A percentile compares a stretch with the other conserved stretches of the same genome.
Evolutionary conservation across 176 grass and related monocot genomes (phyloP).

Genomic region (Musa troglodytarum): DNA sequence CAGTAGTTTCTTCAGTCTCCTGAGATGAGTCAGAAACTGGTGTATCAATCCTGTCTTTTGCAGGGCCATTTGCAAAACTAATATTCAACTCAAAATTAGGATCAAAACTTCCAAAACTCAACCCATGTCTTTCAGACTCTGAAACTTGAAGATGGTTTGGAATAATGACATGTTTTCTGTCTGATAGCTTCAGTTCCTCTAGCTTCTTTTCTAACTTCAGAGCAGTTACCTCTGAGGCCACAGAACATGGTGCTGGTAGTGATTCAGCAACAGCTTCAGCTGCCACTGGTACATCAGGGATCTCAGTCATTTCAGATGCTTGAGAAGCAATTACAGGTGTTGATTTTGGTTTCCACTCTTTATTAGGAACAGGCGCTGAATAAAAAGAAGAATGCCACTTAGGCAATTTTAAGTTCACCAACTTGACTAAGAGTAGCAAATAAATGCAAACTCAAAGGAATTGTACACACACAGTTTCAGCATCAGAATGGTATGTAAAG

Average conservation of each 20-base stretch:
- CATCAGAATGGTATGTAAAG: too few relatives aligned
- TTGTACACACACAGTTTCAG: too few relatives aligned
- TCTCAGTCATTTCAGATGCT: slow-evolving; percentile 21
- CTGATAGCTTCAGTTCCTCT: slow-evolving; percentile 29
- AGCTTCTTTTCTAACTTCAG: slow-evolving; percentile 35
- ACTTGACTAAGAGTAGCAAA: neutral
- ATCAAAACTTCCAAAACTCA: slow-evolving; percentile 87
- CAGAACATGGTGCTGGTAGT: slow-evolving; percentile 22
- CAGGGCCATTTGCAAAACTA: slow-evolving; percentile 30
- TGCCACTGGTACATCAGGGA: slow-evolving; percentile 18
- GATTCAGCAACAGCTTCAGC: slow-evolving; percentile 34
- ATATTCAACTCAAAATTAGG: slow-evolving; percentile 35
- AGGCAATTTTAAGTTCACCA: neutral
- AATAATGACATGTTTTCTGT: slow-evolving; percentile 78
- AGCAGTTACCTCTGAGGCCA: slow-evolving; percentile 22
- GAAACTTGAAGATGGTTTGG: slow-evolving; percentile 85
- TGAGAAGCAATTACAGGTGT: slow-evolving; percentile 31
- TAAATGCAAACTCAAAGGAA: too few relatives aligned
- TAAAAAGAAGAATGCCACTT: slow-evolving; percentile 3
- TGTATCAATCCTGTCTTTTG: slow-evolving; percentile 24
- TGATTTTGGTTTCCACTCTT: slow-evolving; percentile 94
- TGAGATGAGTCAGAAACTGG: slow-evolving; percentile 15
- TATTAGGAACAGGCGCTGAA: slow-evolving; percentile 49
- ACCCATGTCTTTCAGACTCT: slow-evolving; percentile 65
- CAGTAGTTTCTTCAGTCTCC: slow-evolving; percentile 28